These are phyloP conservation scores for Xanthoceras sorbifolium DNA, from an alignment of 345 rosid genomes.

Conservation along the genomic window DNA sequence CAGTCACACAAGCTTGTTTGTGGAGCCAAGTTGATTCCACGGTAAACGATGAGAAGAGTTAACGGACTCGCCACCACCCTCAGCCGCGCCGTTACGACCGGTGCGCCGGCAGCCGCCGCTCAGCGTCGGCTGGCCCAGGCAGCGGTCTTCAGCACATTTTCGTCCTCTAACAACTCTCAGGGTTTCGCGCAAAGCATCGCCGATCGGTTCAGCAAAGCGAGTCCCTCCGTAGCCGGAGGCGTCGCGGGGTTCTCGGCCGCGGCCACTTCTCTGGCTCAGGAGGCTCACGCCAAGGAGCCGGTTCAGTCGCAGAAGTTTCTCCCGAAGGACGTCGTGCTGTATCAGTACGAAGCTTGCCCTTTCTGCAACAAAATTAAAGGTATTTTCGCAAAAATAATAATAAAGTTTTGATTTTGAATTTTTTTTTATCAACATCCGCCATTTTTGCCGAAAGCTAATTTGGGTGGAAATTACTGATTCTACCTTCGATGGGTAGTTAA, in stretches of 20 bases:
- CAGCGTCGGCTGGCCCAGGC: conserved; percentile 44
- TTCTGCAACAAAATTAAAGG: conserved; percentile 97
- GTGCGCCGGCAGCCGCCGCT: conserved; percentile 17
- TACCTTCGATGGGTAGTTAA: too few species aligned
- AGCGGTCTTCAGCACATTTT: conserved; percentile 34
- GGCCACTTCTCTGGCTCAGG: conserved; percentile 52
- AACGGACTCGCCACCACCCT: conserved; percentile 44
- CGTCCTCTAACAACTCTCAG: conserved; percentile 24
- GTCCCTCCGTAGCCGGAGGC: conserved; percentile 40
- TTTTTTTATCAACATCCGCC: neutral
- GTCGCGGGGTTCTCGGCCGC: conserved; percentile 57
- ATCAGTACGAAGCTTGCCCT: conserved; percentile 97
- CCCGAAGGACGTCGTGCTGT: conserved; percentile 73
- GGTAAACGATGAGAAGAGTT: conserved; percentile 51
- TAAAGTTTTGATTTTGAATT: neutral
- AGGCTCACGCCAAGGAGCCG: conserved; percentile 68
- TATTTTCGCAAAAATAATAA: conserved; percentile 8
- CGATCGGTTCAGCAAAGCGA: conserved; percentile 27
- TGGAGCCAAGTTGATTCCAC: neutral
- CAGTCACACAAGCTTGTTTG: neutral
- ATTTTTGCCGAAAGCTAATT: neutral
- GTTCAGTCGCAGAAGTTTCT: conserved; percentile 38
- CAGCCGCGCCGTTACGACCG: conserved; percentile 36
- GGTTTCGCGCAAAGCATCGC: conserved; percentile 33
- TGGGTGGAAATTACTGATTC: too few species aligned